Percentiles rank a stretch among this genome's conserved stretches.
Conservation (phyloP, 371 early-diverging fungal genomes). For the Haplosporangium sp. region DNA sequence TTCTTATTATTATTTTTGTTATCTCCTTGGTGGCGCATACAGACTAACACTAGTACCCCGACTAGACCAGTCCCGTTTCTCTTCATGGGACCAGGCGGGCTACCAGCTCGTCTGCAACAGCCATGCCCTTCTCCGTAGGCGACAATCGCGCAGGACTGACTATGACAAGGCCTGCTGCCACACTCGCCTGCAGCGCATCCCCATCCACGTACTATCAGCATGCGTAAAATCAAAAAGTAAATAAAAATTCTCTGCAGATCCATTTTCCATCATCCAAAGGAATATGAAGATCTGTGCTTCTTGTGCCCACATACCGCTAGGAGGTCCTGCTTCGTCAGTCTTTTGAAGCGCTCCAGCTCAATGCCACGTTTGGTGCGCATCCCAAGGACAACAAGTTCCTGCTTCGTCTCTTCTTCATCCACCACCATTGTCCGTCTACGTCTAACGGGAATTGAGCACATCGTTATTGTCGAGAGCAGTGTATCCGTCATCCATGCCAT, state of each 20-base stretch:
- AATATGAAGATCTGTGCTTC: too few relatives aligned
- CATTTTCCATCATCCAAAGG: not conserved
- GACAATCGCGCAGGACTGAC: conserved; percentile 21
- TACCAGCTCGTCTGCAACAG: conserved; percentile 56
- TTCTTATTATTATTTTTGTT: too few relatives aligned
- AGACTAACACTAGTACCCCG: too few relatives aligned
- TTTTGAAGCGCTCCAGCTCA: conserved; percentile 53
- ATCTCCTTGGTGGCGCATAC: too few relatives aligned
- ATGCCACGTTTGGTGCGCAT: conserved; percentile 75
- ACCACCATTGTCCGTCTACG: conserved; percentile 43
- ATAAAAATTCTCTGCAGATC: too few relatives aligned
- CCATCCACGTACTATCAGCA: conserved; percentile 28
- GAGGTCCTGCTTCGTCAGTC: conserved; percentile 20
- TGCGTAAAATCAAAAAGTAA: too few relatives aligned
- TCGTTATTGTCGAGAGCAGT: too few relatives aligned
- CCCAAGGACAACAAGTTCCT: conserved; percentile 78
- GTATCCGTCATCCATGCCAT: too few relatives aligned
- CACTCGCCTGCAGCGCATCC: conserved; percentile 19
- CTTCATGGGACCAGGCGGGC: conserved; percentile 32
- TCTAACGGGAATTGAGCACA: too few relatives aligned
- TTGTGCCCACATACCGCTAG: conserved; percentile 24
- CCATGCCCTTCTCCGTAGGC: conserved; percentile 57
- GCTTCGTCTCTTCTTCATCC: conserved; percentile 27
- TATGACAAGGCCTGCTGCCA: conserved; percentile 34
- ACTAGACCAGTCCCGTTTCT: too few relatives aligned